Percentiles rank a stretch among this genome's conserved stretches.
phyloP scores from a whole-genome alignment of 306 rosid genomes.

The Prunus mira region DNA sequence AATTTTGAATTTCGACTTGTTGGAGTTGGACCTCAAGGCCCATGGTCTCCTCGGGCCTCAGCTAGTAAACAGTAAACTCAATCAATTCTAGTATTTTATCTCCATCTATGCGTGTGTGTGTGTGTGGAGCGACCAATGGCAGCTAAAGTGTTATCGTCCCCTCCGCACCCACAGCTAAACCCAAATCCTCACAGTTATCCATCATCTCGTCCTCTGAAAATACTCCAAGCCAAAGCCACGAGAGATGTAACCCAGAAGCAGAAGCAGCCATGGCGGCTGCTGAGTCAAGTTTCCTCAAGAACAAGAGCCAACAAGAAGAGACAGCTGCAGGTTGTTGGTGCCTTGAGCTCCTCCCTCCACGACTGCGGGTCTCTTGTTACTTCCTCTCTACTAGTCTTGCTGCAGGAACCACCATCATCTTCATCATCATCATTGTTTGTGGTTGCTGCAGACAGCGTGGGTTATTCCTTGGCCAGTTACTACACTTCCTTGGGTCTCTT shows the following conservation, averaged over 20 bases:
- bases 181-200: background rate
- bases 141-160: background rate
- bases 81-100: background rate
- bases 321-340: background rate
- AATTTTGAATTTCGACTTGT: background rate
- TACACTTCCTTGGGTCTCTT: slow-evolving; percentile 94
- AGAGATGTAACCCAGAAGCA: background rate
- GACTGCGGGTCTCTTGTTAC: background rate
- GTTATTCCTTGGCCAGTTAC: slow-evolving; percentile 85
- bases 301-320: slow-evolving; percentile 1
- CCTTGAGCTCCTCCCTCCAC: slow-evolving; percentile 1
- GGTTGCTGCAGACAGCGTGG: slow-evolving; percentile 45
- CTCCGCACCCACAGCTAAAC: background rate
- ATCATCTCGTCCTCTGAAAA: background rate
- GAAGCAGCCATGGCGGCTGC: background rate
- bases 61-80: background rate
- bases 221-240: background rate
- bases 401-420: slow-evolving; percentile 4
- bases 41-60: too few relatives aligned
- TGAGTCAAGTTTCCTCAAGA: background rate
- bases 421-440: slow-evolving; percentile 1
- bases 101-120: background rate
- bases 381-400: background rate
- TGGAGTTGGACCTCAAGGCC: background rate
- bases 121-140: background rate